Conservation (phyloP, 352 stramenopile genomes). For the Phytophthora pini region DNA sequence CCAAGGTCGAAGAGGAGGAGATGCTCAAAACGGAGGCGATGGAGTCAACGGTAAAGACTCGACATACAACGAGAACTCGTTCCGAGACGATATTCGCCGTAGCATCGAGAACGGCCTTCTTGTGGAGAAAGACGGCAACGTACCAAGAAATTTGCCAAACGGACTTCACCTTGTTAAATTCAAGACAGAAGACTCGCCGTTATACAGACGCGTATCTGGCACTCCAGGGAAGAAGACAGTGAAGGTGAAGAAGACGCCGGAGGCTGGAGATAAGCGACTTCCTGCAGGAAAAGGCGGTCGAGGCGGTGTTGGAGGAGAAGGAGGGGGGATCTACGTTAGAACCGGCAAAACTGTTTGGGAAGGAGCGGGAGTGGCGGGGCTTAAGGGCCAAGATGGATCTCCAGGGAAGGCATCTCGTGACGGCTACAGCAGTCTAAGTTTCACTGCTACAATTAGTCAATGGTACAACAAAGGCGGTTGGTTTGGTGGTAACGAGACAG, state of each 20-base stretch:
- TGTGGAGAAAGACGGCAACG: not conserved
- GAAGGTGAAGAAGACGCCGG: not conserved
- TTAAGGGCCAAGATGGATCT: conserved; percentile 4
- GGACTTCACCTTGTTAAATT: conserved; percentile 1
- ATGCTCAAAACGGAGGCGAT: conserved; percentile 20
- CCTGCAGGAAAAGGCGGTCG: conserved; percentile 12
- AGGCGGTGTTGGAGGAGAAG: conserved; percentile 16
- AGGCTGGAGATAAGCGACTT: conserved; percentile 1
- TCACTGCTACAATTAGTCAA: conserved; percentile 14
- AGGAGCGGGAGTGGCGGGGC: not conserved
- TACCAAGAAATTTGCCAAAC: not conserved
- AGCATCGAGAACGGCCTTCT: not conserved
- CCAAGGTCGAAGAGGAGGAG: conserved; percentile 9
- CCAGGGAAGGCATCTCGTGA: conserved; percentile 12
- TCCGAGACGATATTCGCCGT: not conserved
- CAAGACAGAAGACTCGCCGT: conserved; percentile 1
- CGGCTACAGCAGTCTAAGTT: conserved; percentile 11
- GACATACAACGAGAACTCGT: not conserved
- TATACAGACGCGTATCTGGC: not conserved
- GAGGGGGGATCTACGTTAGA: conserved; percentile 9
- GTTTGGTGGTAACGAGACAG: not conserved
- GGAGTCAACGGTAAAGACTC: conserved; percentile 16
- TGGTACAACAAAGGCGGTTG: conserved; percentile 20
- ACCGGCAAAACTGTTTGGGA: conserved; percentile 2
- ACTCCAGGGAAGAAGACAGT: conserved; percentile 1